Evolutionary conservation across 2,329 filamentous ascomycete species (phyloP).

Genomic region (Xylariales sp.): DNA sequence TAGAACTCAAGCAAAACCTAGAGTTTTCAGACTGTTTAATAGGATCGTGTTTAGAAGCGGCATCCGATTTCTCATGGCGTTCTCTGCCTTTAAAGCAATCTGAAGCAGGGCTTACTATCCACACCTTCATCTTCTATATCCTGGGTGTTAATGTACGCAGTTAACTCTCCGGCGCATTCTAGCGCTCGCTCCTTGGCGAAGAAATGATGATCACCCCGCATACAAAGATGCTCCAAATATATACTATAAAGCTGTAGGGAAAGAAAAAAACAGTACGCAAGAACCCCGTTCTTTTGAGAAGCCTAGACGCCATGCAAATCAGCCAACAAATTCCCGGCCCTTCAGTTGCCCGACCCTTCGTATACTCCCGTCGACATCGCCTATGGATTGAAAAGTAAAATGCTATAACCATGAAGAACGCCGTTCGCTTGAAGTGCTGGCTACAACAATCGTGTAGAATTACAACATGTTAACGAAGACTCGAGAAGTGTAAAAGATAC

Average conservation of each 20-base stretch:
- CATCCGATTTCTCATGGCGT: neutral
- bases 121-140: conserved; percentile 5
- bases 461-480: conserved; percentile 24
- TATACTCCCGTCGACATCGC: conserved; percentile 18
- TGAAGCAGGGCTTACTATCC: conserved; percentile 7
- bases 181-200: neutral
- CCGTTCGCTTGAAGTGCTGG: conserved; percentile 23
- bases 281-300: conserved; percentile 2
- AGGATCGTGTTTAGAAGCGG: neutral
- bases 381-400: conserved; percentile 7
- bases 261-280: conserved; percentile 12
- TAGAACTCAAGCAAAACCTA: neutral
- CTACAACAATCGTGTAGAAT: conserved; percentile 15
- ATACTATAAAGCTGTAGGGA: conserved; percentile 5
- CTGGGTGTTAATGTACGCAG: neutral
- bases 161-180: conserved; percentile 1
- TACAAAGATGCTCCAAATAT: conserved; percentile 12
- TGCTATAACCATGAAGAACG: conserved; percentile 23
- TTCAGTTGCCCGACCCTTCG: conserved; percentile 29
- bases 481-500: neutral
- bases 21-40: neutral
- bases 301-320: conserved; percentile 31
- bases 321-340: conserved; percentile 8
- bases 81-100: neutral
- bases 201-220: conserved; percentile 6